Evolutionary conservation across 192 early-diverging fungal genomes (phyloP), one percentile per base, ranked within the genome.

Genomic region (Entomortierella parvispora): DNA sequence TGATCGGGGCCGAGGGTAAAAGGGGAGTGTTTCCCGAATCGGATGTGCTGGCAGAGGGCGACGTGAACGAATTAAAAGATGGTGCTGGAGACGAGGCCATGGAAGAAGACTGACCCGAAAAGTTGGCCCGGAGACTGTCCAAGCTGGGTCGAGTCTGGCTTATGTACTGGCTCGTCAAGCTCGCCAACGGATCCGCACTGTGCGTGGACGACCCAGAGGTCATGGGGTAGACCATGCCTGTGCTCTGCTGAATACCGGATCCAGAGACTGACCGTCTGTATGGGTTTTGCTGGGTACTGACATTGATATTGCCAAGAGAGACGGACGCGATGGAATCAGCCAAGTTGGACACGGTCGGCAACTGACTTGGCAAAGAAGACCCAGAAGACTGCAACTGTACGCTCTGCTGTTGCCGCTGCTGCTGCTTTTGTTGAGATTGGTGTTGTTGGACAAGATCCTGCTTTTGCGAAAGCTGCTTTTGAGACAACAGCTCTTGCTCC

Each of bases 371-470:
- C 2, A 47, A 7, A 20, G 23, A 37, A 2, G 54, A 40, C 7
- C 52, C 4, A 26, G 20, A 12, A 1, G 28, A 43, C 58, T 46
- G 44, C 3, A 47, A 45, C 4, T 71, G 60, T 49, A 68, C 58
- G 11, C 62, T 58, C 34, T 68, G 63, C 28, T 68, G 65, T 33
- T 63, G 53, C 29, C 67, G 23, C n/a, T 77, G 71, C 9, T 67
- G 63, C 33, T 57, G 51, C 33, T 43, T 31, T 17, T 62, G 44
- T 15, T 76, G 74, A 2, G 45, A 49, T 40, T 68, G 60, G 49
- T 77, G 74, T 14, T 63, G 60, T 17, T 53, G 51, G 23, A 62
- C 46, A 10, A 77, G 61, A 31, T 77, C 74, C 66, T 59, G 47
- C 34, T 68, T 58, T 22, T 77, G 74, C 14, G 34, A 20, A 1